Evolutionary conservation across 2,329 filamentous ascomycete genomes (phyloP).

Genomic region (Aspergillus brasiliensis): DNA sequence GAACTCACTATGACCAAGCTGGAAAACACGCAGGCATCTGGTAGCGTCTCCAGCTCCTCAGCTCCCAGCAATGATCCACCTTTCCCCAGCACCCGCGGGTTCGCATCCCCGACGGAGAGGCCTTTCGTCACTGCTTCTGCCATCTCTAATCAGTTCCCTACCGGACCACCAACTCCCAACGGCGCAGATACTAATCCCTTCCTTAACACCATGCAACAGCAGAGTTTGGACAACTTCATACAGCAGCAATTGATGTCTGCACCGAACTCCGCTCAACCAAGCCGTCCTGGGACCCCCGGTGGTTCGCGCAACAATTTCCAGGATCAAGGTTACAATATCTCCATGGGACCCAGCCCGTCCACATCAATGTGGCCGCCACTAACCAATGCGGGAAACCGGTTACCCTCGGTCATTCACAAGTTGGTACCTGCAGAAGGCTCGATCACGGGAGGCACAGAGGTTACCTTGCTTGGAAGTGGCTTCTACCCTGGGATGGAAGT

Average conservation of each 20-base stretch:
- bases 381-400: conserved; percentile 53
- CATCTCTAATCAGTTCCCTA: conserved; percentile 54
- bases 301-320: conserved; percentile 46
- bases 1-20: conserved; percentile 80
- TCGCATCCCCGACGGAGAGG: conserved; percentile 46
- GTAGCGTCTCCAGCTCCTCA: conserved; percentile 34
- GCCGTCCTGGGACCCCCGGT: conserved; percentile 74
- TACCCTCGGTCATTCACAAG: conserved; percentile 71
- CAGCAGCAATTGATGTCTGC: conserved; percentile 70
- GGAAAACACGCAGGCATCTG: conserved; percentile 57
- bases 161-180: conserved; percentile 67
- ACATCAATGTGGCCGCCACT: conserved; percentile 58
- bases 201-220: conserved; percentile 60
- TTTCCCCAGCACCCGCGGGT: conserved; percentile 43
- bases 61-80: conserved; percentile 43
- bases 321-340: conserved; percentile 33
- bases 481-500: conserved; percentile 81
- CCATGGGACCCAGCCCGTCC: conserved; percentile 47
- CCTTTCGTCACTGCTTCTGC: conserved; percentile 49
- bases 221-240: conserved; percentile 66
- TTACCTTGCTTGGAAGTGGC: conserved; percentile 77
- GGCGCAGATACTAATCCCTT: conserved; percentile 63
- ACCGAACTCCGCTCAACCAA: conserved; percentile 71
- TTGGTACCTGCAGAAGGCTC: conserved; percentile 82
- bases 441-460: conserved; percentile 80